A percentile compares a stretch with the other conserved stretches of the same genome.
Evolutionary conservation across 2,329 filamentous ascomycete genomes (phyloP).

Genomic region (Pseudofabraea citricarpa): DNA sequence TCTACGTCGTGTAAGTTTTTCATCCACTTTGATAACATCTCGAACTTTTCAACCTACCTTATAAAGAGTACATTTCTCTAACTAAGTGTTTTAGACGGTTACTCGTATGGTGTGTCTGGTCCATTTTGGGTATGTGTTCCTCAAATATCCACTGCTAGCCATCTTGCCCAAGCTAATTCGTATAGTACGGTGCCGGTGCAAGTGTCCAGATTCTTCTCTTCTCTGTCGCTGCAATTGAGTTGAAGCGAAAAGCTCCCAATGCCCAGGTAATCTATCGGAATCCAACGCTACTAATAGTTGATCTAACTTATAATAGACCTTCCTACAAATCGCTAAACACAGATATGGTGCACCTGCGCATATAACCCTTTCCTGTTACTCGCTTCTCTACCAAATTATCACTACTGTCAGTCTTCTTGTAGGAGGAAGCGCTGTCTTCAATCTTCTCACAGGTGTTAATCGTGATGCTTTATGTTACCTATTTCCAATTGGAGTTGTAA

Average conservation of each 20-base stretch:
- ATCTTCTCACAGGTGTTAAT: slow-evolving; percentile 62
- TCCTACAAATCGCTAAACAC: slow-evolving; percentile 73
- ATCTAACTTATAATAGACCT: slow-evolving; percentile 42
- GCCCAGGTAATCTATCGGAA: slow-evolving; percentile 47
- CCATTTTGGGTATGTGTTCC: slow-evolving; percentile 38
- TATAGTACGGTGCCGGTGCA: slow-evolving; percentile 46
- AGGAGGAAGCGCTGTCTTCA: slow-evolving; percentile 69
- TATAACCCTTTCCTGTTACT: slow-evolving; percentile 72
- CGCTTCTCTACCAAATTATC: slow-evolving; percentile 73
- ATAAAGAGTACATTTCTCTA: too few species aligned
- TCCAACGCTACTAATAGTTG: too few species aligned
- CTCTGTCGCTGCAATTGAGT: slow-evolving; percentile 58
- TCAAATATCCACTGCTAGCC: too few species aligned
- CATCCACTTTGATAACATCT: slow-evolving; percentile 72
- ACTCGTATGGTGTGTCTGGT: slow-evolving; percentile 48
- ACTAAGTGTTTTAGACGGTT: slow-evolving; percentile 55
- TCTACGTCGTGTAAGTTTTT: slow-evolving; percentile 43
- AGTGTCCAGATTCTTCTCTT: slow-evolving; percentile 54
- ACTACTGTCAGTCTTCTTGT: slow-evolving; percentile 83
- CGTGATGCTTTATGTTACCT: slow-evolving; percentile 80
- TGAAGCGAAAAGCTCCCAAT: slow-evolving; percentile 78
- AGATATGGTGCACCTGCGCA: slow-evolving; percentile 70
- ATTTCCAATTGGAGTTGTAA: slow-evolving; percentile 68
- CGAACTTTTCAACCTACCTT: slow-evolving; percentile 54
- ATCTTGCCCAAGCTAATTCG: too few species aligned